These are phyloP conservation scores for Quercus gilva DNA, from an alignment of 306 rosid species.

Conservation along the genomic window DNA sequence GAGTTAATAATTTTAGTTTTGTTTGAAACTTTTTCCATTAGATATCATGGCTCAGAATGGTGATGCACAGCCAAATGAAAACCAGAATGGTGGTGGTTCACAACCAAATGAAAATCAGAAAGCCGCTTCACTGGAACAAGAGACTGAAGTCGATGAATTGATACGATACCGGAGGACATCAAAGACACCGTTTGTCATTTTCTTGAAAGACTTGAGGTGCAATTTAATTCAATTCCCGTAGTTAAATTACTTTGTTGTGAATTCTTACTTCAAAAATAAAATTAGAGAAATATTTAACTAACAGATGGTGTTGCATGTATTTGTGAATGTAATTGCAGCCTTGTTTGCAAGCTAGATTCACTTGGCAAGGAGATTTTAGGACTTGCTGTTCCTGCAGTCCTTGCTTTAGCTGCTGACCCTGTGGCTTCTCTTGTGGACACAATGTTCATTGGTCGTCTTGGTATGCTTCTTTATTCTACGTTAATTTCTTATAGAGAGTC, in stretches of 20 bases:
- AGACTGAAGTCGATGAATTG: neutral
- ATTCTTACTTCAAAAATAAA: neutral
- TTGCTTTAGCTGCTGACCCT: slow-evolving; percentile 98
- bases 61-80: slow-evolving; percentile 23
- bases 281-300: neutral
- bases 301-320: neutral
- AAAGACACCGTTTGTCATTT: slow-evolving; percentile 57
- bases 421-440: slow-evolving; percentile 95
- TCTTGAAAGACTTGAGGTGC: slow-evolving; percentile 89
- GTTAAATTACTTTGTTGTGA: too few species aligned
- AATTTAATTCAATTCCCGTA: neutral
- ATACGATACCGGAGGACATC: neutral
- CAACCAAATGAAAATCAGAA: slow-evolving; percentile 40
- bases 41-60: slow-evolving; percentile 48
- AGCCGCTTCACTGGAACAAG: neutral
- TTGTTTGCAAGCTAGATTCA: slow-evolving; percentile 70
- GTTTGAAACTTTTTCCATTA: neutral
- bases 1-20: neutral
- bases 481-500: too few species aligned
- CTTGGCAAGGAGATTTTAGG: slow-evolving; percentile 72
- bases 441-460: slow-evolving; percentile 91
- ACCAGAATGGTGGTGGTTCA: slow-evolving; percentile 32
- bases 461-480: slow-evolving; percentile 23
- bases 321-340: slow-evolving; percentile 39
- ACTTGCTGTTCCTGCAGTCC: slow-evolving; percentile 87